phyloP scores from a whole-genome alignment of 208 protist genomes.

The Strigomonas galati region DNA sequence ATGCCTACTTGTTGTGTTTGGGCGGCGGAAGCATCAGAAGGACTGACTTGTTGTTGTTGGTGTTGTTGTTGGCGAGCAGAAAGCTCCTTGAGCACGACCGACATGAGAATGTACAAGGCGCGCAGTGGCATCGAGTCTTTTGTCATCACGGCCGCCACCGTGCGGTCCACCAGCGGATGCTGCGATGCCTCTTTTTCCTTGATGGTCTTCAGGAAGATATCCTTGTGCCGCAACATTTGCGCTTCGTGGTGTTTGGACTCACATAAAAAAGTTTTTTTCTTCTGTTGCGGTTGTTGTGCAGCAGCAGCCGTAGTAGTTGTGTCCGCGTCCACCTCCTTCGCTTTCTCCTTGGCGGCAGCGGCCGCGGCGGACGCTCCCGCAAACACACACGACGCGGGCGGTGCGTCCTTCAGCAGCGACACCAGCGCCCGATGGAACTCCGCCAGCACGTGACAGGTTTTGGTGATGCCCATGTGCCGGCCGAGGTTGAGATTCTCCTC shows the following conservation, averaged over 20 bases:
- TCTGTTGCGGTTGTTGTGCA: too few species aligned
- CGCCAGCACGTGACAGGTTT: conserved; percentile 73
- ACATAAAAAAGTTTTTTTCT: too few species aligned
- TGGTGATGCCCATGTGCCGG: conserved; percentile 85
- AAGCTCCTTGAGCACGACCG: conserved; percentile 31
- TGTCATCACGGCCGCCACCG: too few species aligned
- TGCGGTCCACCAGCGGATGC: too few species aligned
- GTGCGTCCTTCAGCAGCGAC: conserved; percentile 75
- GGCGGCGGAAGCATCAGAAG: background rate
- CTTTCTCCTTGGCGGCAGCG: background rate
- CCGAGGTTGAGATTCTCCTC: conserved; percentile 86
- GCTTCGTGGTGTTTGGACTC: too few species aligned
- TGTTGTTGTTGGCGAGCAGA: conserved; percentile 5
- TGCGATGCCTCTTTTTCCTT: too few species aligned
- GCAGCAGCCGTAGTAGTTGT: too few species aligned
- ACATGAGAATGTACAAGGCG: conserved; percentile 48
- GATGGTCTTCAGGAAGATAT: too few species aligned
- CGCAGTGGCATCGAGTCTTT: background rate
- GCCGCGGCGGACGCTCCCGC: conserved; percentile 21
- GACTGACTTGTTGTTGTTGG: background rate
- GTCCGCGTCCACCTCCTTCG: background rate
- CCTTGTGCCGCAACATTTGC: too few species aligned
- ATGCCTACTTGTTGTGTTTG: conserved; percentile 20
- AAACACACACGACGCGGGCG: conserved; percentile 67
- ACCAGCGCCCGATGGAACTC: conserved; percentile 78